phyloP scores from a whole-genome alignment of 2,329 filamentous ascomycete species.

The Pestalotiopsis sp. region DNA sequence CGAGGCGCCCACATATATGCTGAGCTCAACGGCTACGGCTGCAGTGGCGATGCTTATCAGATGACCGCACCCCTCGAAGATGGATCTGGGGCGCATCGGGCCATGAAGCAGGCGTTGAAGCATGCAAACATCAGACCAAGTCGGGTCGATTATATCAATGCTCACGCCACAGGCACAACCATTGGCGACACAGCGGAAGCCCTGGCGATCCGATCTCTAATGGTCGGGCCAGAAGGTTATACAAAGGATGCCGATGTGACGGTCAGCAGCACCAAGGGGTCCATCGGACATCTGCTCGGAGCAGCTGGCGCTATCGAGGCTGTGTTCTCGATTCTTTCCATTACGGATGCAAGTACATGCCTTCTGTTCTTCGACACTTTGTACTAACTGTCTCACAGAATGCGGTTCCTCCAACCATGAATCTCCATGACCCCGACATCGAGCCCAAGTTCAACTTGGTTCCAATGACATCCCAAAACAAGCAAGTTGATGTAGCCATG shows the following conservation, averaged over 20 bases:
- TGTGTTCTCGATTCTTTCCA: conserved; percentile 78
- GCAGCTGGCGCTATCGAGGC: conserved; percentile 91
- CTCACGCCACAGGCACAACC: conserved; percentile 86
- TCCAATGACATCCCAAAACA: conserved; percentile 70
- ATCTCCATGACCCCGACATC: conserved; percentile 69
- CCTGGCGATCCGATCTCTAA: conserved; percentile 74
- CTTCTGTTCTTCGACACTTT: not conserved
- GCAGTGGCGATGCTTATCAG: conserved; percentile 88
- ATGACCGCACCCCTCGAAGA: conserved; percentile 88
- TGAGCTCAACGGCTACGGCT: conserved; percentile 86
- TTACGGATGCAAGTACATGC: conserved; percentile 68
- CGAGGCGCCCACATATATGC: conserved; percentile 85
- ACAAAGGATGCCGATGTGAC: conserved; percentile 67
- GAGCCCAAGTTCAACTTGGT: conserved; percentile 86
- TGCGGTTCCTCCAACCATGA: conserved; percentile 82
- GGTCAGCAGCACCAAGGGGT: conserved; percentile 92
- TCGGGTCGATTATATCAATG: conserved; percentile 89
- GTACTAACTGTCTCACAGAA: conserved; percentile 53
- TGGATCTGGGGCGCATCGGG: conserved; percentile 77
- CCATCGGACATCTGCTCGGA: conserved; percentile 87
- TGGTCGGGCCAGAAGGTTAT: conserved; percentile 74
- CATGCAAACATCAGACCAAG: conserved; percentile 70
- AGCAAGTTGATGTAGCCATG: conserved; percentile 72
- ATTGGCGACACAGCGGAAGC: conserved; percentile 91
- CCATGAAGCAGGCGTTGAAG: conserved; percentile 83